These are phyloP conservation scores for Laetiporus sulphureus DNA, from an alignment of 1,284 basidiomycete genomes.

Conservation along the genomic window DNA sequence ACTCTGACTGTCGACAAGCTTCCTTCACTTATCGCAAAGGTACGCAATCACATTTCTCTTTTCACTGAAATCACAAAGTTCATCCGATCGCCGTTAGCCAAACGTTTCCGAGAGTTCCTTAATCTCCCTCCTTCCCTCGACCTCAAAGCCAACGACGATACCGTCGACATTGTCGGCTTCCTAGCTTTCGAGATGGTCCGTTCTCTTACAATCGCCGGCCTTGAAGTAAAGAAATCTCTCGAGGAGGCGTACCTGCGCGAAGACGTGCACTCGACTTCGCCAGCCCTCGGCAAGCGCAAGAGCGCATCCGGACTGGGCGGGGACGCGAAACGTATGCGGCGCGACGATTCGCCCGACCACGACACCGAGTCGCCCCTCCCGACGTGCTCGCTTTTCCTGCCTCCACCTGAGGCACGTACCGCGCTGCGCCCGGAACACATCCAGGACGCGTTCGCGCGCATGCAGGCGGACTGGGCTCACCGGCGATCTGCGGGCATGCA, in stretches of 20 bases:
- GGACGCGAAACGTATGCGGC: constrained; percentile 55
- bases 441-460: constrained; percentile 81
- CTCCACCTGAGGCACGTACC: constrained; percentile 73
- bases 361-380: constrained; percentile 54
- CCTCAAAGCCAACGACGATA: constrained; percentile 90
- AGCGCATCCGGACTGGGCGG: constrained; percentile 29
- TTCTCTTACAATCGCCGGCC: constrained; percentile 81
- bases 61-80: neutral
- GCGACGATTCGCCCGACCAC: constrained; percentile 53
- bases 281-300: constrained; percentile 68
- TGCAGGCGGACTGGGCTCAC: constrained; percentile 81
- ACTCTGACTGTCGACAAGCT: constrained; percentile 95
- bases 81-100: constrained; percentile 43
- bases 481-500: constrained; percentile 77
- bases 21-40: constrained; percentile 97
- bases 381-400: constrained; percentile 68
- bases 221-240: constrained; percentile 74
- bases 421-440: constrained; percentile 80
- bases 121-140: constrained; percentile 88
- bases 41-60: constrained; percentile 25
- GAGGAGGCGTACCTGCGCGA: constrained; percentile 69
- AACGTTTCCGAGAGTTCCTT: constrained; percentile 94
- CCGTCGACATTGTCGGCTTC: constrained; percentile 95
- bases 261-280: constrained; percentile 45
- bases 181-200: constrained; percentile 96